Evolutionary conservation across 305 asterid species (phyloP).

Genomic region (Rubia tinctorum): DNA sequence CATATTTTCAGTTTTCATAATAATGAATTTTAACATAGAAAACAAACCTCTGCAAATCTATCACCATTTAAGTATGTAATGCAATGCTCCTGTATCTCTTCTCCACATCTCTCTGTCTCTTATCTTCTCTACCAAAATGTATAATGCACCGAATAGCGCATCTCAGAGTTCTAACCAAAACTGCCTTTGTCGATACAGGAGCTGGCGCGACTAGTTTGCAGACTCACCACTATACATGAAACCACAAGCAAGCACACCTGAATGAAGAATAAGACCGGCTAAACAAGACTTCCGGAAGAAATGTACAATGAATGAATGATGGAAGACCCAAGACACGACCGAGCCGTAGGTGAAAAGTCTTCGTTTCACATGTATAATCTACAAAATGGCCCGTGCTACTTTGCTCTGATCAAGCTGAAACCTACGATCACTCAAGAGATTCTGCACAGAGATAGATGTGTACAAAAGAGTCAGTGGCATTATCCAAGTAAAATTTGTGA

Average conservation of each 20-base stretch:
- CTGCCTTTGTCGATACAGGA: constrained; percentile 20
- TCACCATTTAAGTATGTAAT: constrained; percentile 38
- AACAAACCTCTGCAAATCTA: constrained; percentile 35
- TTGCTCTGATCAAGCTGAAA: constrained; percentile 20
- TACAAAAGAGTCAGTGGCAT: constrained; percentile 8
- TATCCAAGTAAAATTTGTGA: constrained; percentile 1
- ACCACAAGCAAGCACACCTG: constrained; percentile 40
- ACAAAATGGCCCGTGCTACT: constrained; percentile 22
- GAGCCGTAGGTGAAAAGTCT: constrained; percentile 37
- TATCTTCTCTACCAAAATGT: constrained; percentile 3
- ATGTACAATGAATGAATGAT: constrained; percentile 37
- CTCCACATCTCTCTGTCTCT: constrained; percentile 21
- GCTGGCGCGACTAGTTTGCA: constrained; percentile 28
- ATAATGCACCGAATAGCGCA: constrained; percentile 3
- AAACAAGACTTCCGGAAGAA: constrained; percentile 30
- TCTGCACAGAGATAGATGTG: constrained; percentile 21
- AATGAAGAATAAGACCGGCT: constrained; percentile 36
- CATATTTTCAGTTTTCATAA: constrained; percentile 25
- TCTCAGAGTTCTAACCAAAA: constrained; percentile 21
- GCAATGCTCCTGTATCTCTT: constrained; percentile 26
- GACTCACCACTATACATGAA: constrained; percentile 40
- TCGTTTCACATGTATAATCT: constrained; percentile 26
- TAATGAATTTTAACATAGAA: constrained; percentile 21
- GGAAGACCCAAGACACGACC: constrained; percentile 33
- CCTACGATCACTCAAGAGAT: constrained; percentile 12